Base-by-base conservation (phyloP, 441 rosid genomes). In the Brassica hybrid region DNA sequence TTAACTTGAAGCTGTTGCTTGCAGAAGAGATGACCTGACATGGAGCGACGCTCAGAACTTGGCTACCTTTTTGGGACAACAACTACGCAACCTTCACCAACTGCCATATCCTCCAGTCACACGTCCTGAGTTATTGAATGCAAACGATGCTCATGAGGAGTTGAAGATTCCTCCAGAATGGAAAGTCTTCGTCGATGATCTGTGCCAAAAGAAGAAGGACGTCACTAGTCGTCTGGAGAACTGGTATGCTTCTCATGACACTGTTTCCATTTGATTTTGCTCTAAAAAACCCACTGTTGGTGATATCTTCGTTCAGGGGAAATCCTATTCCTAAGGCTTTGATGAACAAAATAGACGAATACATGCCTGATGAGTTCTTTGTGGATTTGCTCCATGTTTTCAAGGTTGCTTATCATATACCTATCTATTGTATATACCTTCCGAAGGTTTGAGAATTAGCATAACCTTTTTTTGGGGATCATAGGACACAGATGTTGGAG, bases 21-120 rank as follows among this genome's bases (percentile, higher is more conserved):
- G 86, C 91, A 96, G 99, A 85, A 88, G 98, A 83, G 99, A 96
- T 79, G 73, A 76, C 58, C 72, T 96, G 45, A 81, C 91, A 12
- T 82, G 81, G 89, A 88, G 80, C 65, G 97, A 91, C 57, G 80
- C 84, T 78, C 84, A 84, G 60, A 85, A 88, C 79, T 80, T 93
- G 78, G 92, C 98, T 62, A 83, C 92, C 57, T 93, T 90, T 82
- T 79, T 96, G 56, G 99, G 99, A 79, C 84, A 92, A 80, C 97
- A 93, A 84, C 83, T 93, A 74, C 89, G 67, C 14, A 82, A 89
- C 85, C 94, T 93, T 78, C 99, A 93, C 86, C 82, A 76, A 65
- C 84, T 96, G 78, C 91, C 95, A 32, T 89, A 79, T 84, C 98
- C 98, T 43, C 83, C 90, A 63, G 80, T 88, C 56, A 81, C 67